Conservation (phyloP, 768 basidiomycete genomes). For the Mycena sanguinolenta region DNA sequence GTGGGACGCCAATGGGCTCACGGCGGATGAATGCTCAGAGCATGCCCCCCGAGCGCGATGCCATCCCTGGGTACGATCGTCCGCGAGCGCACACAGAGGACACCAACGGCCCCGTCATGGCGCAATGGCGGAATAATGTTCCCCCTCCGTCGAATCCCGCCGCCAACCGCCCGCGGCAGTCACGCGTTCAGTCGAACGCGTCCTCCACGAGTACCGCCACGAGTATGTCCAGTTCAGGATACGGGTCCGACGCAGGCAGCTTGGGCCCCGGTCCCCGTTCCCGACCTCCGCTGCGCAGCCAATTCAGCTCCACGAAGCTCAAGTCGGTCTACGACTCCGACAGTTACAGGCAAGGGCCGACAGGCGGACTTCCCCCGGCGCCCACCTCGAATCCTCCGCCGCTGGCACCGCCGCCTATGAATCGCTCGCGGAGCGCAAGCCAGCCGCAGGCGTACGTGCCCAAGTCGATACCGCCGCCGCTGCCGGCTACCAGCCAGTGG, state of each 20-base stretch:
- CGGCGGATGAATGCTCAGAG: conserved; percentile 71
- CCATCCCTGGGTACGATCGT: conserved; percentile 61
- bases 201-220: conserved; percentile 59
- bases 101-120: conserved; percentile 70
- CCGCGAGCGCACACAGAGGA: conserved; percentile 81
- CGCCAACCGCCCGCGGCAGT: conserved; percentile 44
- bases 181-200: conserved; percentile 62
- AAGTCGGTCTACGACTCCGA: conserved; percentile 64
- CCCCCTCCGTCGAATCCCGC: conserved; percentile 52
- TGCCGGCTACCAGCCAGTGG: conserved; percentile 64
- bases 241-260: conserved; percentile 58
- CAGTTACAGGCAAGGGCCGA: conserved; percentile 47
- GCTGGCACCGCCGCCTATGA: conserved; percentile 51
- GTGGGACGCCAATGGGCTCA: conserved; percentile 78
- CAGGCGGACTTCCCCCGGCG: conserved; percentile 43
- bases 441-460: conserved; percentile 81
- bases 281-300: conserved; percentile 69
- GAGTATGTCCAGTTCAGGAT: conserved; percentile 52
- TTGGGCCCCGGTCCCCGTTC: conserved; percentile 50
- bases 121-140: conserved; percentile 70
- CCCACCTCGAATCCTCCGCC: conserved; percentile 36
- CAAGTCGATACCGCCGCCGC: conserved; percentile 66
- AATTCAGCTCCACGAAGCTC: conserved; percentile 78
- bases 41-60: conserved; percentile 71
- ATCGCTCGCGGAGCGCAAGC: conserved; percentile 82